These are phyloP conservation scores for Sclerotinia borealis DNA, from an alignment of 2,329 filamentous ascomycete genomes.

Conservation along the genomic window DNA sequence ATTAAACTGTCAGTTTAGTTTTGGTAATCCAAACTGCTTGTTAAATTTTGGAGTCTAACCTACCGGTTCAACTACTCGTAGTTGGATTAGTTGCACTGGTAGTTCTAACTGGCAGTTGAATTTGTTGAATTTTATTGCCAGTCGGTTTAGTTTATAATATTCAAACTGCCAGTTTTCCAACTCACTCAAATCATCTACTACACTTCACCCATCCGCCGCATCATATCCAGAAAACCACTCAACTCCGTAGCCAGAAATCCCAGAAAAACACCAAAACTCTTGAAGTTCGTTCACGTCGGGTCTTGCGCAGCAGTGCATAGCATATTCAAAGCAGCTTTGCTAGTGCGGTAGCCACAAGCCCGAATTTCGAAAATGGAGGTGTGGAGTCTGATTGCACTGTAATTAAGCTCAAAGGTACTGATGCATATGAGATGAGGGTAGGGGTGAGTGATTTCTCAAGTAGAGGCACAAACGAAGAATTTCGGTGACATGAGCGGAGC, in stretches of 20 bases:
- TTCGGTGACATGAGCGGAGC: constrained; percentile 30
- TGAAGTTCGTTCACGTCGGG: constrained; percentile 22
- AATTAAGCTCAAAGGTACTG: constrained; percentile 23
- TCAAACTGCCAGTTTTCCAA: too few species aligned
- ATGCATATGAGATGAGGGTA: constrained; percentile 30
- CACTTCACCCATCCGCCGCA: constrained; percentile 1
- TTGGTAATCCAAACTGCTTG: too few species aligned
- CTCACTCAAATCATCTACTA: too few species aligned
- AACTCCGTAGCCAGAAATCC: constrained; percentile 28
- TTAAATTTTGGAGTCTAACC: too few species aligned
- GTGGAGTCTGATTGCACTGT: constrained; percentile 11
- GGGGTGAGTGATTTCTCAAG: constrained; percentile 29
- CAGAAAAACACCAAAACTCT: constrained; percentile 29
- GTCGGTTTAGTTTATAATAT: too few species aligned
- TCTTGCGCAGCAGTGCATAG: constrained; percentile 28
- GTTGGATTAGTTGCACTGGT: too few species aligned
- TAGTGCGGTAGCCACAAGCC: constrained; percentile 22
- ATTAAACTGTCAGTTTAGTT: too few species aligned
- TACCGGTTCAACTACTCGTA: too few species aligned
- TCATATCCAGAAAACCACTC: constrained; percentile 14
- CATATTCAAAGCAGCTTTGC: constrained; percentile 31
- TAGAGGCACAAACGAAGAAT: constrained; percentile 31
- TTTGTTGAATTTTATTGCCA: too few species aligned
- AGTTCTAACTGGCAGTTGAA: too few species aligned
- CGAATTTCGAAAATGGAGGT: constrained; percentile 15